Conservation (phyloP, 352 stramenopile species). For the Halophytophthora batemanensis region DNA sequence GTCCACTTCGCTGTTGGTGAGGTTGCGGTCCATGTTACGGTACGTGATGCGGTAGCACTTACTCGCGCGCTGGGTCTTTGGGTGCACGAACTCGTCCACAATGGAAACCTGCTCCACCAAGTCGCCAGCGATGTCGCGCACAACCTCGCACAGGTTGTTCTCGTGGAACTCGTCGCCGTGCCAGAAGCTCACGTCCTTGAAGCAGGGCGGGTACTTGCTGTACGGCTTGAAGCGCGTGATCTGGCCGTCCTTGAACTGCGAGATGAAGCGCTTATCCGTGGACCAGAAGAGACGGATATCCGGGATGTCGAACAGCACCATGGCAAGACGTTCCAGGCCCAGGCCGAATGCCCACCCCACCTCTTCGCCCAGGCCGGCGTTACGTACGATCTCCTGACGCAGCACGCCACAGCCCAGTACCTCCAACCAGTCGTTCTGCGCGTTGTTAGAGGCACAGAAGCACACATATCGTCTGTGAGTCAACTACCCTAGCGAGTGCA, state of each 20-base stretch:
- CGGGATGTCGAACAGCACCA: constrained; percentile 99
- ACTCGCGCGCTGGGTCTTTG: constrained; percentile 93
- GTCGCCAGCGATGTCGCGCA: constrained; percentile 95
- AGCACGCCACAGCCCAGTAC: constrained; percentile 98
- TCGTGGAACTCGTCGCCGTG: constrained; percentile 85
- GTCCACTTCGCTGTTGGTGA: constrained; percentile 99
- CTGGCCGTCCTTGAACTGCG: constrained; percentile 89
- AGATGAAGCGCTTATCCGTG: constrained; percentile 92
- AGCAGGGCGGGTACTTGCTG: constrained; percentile 98
- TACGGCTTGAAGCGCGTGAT: constrained; percentile 98
- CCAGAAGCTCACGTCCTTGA: constrained; percentile 99
- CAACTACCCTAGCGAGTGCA: background rate
- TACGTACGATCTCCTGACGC: constrained; percentile 92
- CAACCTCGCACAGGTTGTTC: constrained; percentile 98
- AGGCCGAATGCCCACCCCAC: constrained; percentile 98
- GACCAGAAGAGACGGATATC: constrained; percentile 99
- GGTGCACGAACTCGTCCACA: constrained; percentile 97
- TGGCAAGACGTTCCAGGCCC: constrained; percentile 97
- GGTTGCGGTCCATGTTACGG: constrained; percentile 97
- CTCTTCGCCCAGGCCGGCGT: constrained; percentile 79
- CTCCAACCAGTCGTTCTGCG: constrained; percentile 96
- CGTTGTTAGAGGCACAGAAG: too few species aligned
- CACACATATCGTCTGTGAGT: background rate
- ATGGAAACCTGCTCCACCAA: constrained; percentile 91
- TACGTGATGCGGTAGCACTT: constrained; percentile 99